Base-by-base conservation (phyloP, 2,329 filamentous ascomycete species). In the Dothideomycetes sp. region DNA sequence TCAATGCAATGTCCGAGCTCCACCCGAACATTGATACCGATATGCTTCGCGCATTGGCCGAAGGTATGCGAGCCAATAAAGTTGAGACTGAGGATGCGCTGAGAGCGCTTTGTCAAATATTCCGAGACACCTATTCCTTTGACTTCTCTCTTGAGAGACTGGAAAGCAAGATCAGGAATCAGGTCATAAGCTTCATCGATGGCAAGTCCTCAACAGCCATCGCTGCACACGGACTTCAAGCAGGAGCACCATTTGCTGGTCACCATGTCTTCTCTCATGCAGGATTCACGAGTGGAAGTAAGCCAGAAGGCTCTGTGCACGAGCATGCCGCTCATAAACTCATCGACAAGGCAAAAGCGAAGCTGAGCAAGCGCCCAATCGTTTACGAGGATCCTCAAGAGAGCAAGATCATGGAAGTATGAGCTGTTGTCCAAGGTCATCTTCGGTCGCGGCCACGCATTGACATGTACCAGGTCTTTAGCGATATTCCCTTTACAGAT, bases 401-500 rank as follows among this genome's bases (percentile, higher is more conserved):
- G 18, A 37, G 29, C 24, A 42, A 14, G 9, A 31, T 42, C 35
- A 42, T 42, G 40, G 35, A 42, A 22, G 40, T 41, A 12, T 11
- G 37, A 4, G n/a, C 30, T 5, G 30, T n/a, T n/a, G n/a, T n/a
- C n/a, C n/a, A n/a, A n/a, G n/a, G n/a, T n/a, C n/a, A n/a, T n/a
- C n/a, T n/a, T n/a, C n/a, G n/a, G n/a, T n/a, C n/a, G n/a, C n/a
- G n/a, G n/a, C n/a, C 5, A 14, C 3, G n/a, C 3, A 32, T 29
- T 41, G n/a, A 41, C 14, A n/a, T 15, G 16, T 18, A 2, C 14
- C 16, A 41, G 40, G 40, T 31, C n/a, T 37, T 38, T 11, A 41
- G 44, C 58, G 37, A 68, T 65, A n/a, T 37, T 4, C 39, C 39
- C 1, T 41, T 41, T 17, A n/a, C 32, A 11, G 37, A 41, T 45